A percentile compares a stretch with the other conserved stretches of the same genome.
Evolutionary conservation across 768 basidiomycete genomes (phyloP).

Genomic region (Xanthoconium purpureum): DNA sequence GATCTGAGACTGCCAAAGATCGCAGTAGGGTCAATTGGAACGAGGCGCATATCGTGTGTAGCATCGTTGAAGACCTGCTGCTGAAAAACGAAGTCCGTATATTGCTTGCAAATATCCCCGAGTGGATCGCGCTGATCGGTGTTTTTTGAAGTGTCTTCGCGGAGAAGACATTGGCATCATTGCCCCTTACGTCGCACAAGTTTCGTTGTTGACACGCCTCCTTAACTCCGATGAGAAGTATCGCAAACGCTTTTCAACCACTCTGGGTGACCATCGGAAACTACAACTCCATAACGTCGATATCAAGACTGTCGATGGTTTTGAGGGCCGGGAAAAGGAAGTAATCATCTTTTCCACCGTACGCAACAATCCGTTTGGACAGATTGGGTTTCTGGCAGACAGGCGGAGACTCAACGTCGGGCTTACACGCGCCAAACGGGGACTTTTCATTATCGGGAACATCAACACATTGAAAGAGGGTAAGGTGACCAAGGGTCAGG

Average conservation of each 20-base stretch:
- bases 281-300: slow-evolving; percentile 69
- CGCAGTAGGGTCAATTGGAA: slow-evolving; percentile 74
- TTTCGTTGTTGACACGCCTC: slow-evolving; percentile 66
- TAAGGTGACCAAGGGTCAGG: slow-evolving; percentile 30
- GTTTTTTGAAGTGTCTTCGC: slow-evolving; percentile 44
- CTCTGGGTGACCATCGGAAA: slow-evolving; percentile 64
- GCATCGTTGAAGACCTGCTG: slow-evolving; percentile 80
- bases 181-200: slow-evolving; percentile 88
- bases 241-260: slow-evolving; percentile 48
- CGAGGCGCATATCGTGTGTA: slow-evolving; percentile 76
- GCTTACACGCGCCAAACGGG: slow-evolving; percentile 82
- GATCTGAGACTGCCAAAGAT: slow-evolving; percentile 62
- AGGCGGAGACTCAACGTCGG: slow-evolving; percentile 86
- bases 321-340: slow-evolving; percentile 91
- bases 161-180: slow-evolving; percentile 89
- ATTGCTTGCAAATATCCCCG: not conserved
- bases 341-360: slow-evolving; percentile 92
- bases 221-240: slow-evolving; percentile 56
- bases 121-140: slow-evolving; percentile 6
- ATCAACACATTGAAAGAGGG: slow-evolving; percentile 59
- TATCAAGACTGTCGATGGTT: slow-evolving; percentile 92
- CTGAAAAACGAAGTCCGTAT: slow-evolving; percentile 64
- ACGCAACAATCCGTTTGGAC: slow-evolving; percentile 70
- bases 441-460: slow-evolving; percentile 78
- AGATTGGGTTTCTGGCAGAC: slow-evolving; percentile 89